Percentiles rank a stretch among this genome's conserved stretches.
Conservation (phyloP, 495 filamentous ascomycete genomes). For the Aspergillus affinis region DNA sequence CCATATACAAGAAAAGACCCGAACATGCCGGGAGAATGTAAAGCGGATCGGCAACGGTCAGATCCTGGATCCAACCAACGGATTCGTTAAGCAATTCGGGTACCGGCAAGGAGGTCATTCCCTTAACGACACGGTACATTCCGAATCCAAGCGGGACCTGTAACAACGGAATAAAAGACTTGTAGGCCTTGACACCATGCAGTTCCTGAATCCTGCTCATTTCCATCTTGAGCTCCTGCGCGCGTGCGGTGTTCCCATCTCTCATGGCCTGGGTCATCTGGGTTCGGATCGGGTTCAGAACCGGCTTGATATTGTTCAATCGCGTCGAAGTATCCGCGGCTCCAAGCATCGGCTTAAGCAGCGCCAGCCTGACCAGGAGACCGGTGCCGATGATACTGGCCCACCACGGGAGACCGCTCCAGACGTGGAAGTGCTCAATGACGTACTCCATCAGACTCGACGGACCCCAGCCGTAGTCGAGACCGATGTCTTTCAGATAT, state of each 20-base stretch:
- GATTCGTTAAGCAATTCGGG: constrained; percentile 71
- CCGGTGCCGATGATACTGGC: constrained; percentile 64
- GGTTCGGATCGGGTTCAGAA: constrained; percentile 26
- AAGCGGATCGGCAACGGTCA: constrained; percentile 75
- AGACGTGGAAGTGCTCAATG: constrained; percentile 81
- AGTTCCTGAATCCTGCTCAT: constrained; percentile 36
- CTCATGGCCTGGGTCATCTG: constrained; percentile 44
- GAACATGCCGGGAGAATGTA: constrained; percentile 66
- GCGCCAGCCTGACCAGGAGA: constrained; percentile 57
- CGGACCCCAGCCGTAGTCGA: constrained; percentile 83
- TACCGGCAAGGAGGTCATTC: constrained; percentile 76
- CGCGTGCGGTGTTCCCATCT: constrained; percentile 38
- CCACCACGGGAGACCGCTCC: constrained; percentile 76
- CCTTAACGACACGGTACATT: constrained; percentile 71
- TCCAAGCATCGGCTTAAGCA: constrained; percentile 63
- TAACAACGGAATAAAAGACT: constrained; percentile 56
- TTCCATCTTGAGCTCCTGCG: constrained; percentile 43
- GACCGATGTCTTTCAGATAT: constrained; percentile 75
- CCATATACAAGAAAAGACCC: constrained; percentile 47
- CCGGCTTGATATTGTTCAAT: constrained; percentile 45
- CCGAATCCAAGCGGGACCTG: constrained; percentile 76
- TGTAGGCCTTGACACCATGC: constrained; percentile 54
- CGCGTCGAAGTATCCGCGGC: constrained; percentile 59
- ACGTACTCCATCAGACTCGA: constrained; percentile 66
- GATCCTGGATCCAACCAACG: constrained; percentile 72